These are phyloP conservation scores for Solanum hybrid DNA, from an alignment of 305 asterid species.

Conservation along the genomic window DNA sequence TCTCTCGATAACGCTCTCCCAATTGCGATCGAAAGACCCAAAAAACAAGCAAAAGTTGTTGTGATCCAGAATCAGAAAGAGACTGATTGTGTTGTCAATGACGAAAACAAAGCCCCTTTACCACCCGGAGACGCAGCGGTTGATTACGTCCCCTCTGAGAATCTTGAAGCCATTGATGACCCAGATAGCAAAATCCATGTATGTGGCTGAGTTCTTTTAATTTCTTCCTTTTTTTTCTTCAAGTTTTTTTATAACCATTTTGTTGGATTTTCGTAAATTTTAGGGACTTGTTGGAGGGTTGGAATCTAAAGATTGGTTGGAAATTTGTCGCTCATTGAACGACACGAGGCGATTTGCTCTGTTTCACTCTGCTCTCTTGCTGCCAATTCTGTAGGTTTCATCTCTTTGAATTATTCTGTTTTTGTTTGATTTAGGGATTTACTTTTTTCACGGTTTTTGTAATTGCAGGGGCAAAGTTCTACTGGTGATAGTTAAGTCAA, in stretches of 20 bases:
- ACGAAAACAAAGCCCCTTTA: conserved; percentile 56
- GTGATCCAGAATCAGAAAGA: conserved; percentile 19
- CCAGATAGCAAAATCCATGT: conserved; percentile 67
- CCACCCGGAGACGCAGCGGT: conserved; percentile 45
- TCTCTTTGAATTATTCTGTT: background rate
- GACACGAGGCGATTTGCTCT: conserved; percentile 65
- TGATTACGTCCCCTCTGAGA: conserved; percentile 62
- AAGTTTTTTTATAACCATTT: background rate
- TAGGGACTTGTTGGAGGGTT: conserved; percentile 73
- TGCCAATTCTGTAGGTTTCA: conserved; percentile 51
- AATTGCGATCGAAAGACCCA: conserved; percentile 56
- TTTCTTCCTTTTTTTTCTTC: background rate
- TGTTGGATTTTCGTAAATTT: background rate
- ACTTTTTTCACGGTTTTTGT: background rate
- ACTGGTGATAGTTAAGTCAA: conserved; percentile 53
- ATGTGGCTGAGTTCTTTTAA: background rate
- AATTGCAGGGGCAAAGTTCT: conserved; percentile 51
- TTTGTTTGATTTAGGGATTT: background rate
- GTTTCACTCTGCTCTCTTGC: conserved; percentile 50
- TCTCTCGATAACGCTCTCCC: conserved; percentile 74
- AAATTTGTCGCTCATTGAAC: conserved; percentile 81
- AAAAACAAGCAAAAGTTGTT: conserved; percentile 51
- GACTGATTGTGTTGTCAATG: conserved; percentile 40
- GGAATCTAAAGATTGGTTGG: conserved; percentile 93
- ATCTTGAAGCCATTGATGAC: conserved; percentile 45